phyloP scores from a whole-genome alignment of 495 filamentous ascomycete species.

The Xylaria grammica region DNA sequence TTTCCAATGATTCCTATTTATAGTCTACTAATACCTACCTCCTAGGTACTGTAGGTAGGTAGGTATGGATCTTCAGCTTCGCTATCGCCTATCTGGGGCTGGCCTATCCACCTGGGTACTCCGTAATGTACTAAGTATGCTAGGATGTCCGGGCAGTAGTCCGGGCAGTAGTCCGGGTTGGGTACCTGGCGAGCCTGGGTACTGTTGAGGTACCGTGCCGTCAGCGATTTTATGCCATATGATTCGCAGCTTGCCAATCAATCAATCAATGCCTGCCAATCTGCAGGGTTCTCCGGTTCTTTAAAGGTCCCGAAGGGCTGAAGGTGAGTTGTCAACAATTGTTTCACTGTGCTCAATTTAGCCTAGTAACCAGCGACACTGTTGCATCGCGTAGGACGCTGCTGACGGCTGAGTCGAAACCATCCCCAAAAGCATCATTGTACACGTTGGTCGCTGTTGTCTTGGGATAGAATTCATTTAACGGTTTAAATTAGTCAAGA shows the following conservation, averaged over 20 bases:
- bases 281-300: constrained; percentile 19
- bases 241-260: constrained; percentile 3
- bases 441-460: background rate
- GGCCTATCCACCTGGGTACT: background rate
- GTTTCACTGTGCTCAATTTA: constrained; percentile 14
- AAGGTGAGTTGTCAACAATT: background rate
- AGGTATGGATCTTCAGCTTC: constrained; percentile 6
- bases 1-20: background rate
- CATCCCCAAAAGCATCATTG: constrained; percentile 16
- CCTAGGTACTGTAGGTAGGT: background rate
- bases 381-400: constrained; percentile 16
- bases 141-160: too few species aligned
- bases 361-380: constrained; percentile 5
- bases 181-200: too few species aligned
- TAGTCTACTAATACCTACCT: background rate
- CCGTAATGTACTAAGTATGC: too few species aligned
- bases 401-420: constrained; percentile 19
- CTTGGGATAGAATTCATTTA: constrained; percentile 1
- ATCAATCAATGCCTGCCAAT: background rate
- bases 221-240: background rate
- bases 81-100: background rate
- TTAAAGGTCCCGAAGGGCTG: constrained; percentile 6
- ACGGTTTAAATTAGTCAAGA: constrained; percentile 11
- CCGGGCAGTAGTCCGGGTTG: too few species aligned
- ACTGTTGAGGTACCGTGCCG: background rate